A percentile compares a stretch with the other conserved stretches of the same genome.
These are phyloP conservation scores for Sphagnum tenellum DNA, from an alignment of 225 moss, liverwort and hornwort species.

Conservation along the genomic window DNA sequence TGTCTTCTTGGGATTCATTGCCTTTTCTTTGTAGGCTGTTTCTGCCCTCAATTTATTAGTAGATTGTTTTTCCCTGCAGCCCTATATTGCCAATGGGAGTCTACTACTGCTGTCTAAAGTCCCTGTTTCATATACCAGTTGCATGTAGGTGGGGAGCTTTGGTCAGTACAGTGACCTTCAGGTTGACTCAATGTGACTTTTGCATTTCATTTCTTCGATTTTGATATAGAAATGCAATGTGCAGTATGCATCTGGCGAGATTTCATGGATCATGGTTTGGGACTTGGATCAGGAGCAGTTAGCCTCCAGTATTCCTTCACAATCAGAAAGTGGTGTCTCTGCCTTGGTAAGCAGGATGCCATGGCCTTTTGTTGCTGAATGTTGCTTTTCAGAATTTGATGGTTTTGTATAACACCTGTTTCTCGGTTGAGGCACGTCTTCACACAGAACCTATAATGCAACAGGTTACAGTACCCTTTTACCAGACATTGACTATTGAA, in stretches of 20 bases:
- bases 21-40: too few relatives aligned
- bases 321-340: slow-evolving; percentile 77
- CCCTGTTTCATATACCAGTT: too few relatives aligned
- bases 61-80: too few relatives aligned
- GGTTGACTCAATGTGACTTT: too few relatives aligned
- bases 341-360: slow-evolving; percentile 43
- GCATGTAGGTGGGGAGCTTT: too few relatives aligned
- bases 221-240: slow-evolving; percentile 6
- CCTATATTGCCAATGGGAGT: too few relatives aligned
- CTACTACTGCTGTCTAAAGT: too few relatives aligned
- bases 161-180: too few relatives aligned
- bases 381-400: neutral
- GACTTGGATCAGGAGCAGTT: slow-evolving; percentile 82
- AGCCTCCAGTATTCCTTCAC: slow-evolving; percentile 59
- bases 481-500: too few relatives aligned
- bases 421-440: slow-evolving; percentile 3
- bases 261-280: slow-evolving; percentile 94
- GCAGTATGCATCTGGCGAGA: slow-evolving; percentile 98
- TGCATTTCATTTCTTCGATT: too few relatives aligned
- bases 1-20: too few relatives aligned
- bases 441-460: slow-evolving; percentile 4
- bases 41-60: too few relatives aligned
- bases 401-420: neutral
- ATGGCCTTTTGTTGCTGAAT: neutral
- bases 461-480: neutral